Base-by-base conservation (phyloP, 2,329 filamentous ascomycete genomes). In the Pyrenophora seminiperda region DNA sequence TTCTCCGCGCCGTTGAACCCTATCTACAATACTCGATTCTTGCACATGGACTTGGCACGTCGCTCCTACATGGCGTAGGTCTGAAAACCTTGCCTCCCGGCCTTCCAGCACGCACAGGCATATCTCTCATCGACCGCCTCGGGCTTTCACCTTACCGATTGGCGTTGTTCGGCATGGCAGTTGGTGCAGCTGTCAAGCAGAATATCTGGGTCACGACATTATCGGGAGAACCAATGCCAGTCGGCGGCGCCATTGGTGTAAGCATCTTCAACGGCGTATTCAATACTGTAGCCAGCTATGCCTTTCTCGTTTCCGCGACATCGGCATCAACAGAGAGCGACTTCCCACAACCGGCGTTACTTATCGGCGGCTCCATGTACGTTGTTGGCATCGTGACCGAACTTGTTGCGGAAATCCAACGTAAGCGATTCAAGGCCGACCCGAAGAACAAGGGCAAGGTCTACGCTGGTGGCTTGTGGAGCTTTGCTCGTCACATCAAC, bases 381-480 rank as follows among this genome's bases (percentile, higher is more conserved):
- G 64, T 71, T 4, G 58, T 76, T 4, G 84, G 84, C 7, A 75
- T 86, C 22, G 48, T 75, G 4, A 73, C 81, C 4, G 84, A 88
- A 69, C 76, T 80, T 4, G 59, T 79, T 3, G 75, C 81, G 0
- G 84, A 88, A 71, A 62, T 79, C 20, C 84, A 87, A 68, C 77
- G 85, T 14, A 75, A 75, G 55, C 57, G 61, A 0, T 83, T 80
- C 70, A 83, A 83, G 67, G 66, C 71, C 17, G 70, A 81, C 46
- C 73, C 77, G 2, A 72, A 65, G 51, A 82, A 83, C 63, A 75
- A 79, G 56, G 81, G 81, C 14, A 81, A 81, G 65, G 68, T 76
- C 0, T 83, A 77, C 56, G 75, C 73, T 0, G 75, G 75, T 7
- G 80, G 81, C 0, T 56, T 83, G 29, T 83, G 78, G 66, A 64